phyloP scores from a whole-genome alignment of 306 rosid genomes.

The Begonia peltatifolia region DNA sequence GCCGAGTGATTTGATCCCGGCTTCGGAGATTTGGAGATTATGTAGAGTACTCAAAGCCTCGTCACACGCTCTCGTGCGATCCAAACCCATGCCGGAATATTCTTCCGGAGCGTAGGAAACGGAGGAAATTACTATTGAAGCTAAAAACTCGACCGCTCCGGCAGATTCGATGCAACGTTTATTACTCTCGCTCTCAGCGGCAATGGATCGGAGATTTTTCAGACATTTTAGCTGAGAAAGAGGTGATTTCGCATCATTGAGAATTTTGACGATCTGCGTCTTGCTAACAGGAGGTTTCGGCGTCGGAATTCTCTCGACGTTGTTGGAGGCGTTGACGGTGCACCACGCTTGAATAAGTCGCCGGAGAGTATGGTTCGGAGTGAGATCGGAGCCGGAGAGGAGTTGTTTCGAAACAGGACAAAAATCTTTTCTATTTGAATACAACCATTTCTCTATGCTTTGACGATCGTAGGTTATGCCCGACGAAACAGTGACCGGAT shows the following conservation, averaged over 20 bases:
- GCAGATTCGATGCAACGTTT: constrained; percentile 40
- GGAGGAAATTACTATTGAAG: constrained; percentile 19
- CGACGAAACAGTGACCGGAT: constrained; percentile 57
- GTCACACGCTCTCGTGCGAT: constrained; percentile 3
- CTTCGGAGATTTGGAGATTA: constrained; percentile 33
- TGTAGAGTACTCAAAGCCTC: constrained; percentile 50
- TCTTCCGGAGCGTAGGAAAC: constrained; percentile 4
- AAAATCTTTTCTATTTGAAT: constrained; percentile 22
- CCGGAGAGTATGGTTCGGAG: constrained; percentile 86
- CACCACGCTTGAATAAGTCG: constrained; percentile 85
- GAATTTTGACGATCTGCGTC: constrained; percentile 26
- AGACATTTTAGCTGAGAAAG: constrained; percentile 23
- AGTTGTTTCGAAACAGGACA: constrained; percentile 68
- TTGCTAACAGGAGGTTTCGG: constrained; percentile 54
- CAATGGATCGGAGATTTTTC: constrained; percentile 33
- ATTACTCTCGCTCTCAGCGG: constrained; percentile 46
- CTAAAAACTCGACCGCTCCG: constrained; percentile 45
- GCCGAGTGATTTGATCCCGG: constrained; percentile 16
- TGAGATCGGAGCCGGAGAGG: constrained; percentile 29
- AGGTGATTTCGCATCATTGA: constrained; percentile 32
- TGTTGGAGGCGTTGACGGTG: constrained; percentile 55
- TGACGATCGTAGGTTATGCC: constrained; percentile 81
- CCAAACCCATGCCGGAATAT: not conserved
- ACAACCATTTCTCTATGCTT: constrained; percentile 77
- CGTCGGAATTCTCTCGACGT: constrained; percentile 62